phyloP scores from a whole-genome alignment of 306 rosid species.

The Luffa acutangula region DNA sequence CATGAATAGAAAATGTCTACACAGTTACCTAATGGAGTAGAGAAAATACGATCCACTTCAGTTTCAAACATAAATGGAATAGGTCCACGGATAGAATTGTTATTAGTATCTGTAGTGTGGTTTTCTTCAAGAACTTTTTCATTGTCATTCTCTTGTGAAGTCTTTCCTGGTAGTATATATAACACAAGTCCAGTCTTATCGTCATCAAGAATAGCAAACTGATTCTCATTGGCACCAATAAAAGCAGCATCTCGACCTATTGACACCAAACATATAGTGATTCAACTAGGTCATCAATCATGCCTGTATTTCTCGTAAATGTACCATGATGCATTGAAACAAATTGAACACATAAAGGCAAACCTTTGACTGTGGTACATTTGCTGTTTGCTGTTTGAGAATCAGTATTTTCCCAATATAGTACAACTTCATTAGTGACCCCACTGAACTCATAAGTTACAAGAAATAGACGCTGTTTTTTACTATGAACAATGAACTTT shows the following conservation, averaged over 20 bases:
- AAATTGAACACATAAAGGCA: constrained; percentile 11
- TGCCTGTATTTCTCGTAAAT: background rate
- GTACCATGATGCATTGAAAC: background rate
- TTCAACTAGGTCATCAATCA: background rate
- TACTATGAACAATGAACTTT: constrained; percentile 64
- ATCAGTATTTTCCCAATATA: constrained; percentile 75
- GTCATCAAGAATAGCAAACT: constrained; percentile 89
- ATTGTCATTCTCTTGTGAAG: constrained; percentile 51
- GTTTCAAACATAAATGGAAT: constrained; percentile 75
- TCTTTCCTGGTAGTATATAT: constrained; percentile 67
- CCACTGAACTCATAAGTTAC: constrained; percentile 77
- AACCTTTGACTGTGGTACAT: constrained; percentile 79
- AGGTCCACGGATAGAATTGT: constrained; percentile 50
- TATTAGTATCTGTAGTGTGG: constrained; percentile 36
- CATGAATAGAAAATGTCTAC: constrained; percentile 11
- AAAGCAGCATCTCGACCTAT: constrained; percentile 92
- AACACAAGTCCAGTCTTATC: constrained; percentile 84
- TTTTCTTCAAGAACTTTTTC: constrained; percentile 44
- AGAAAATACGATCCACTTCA: constrained; percentile 86
- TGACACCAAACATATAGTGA: constrained; percentile 20
- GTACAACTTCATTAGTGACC: constrained; percentile 60
- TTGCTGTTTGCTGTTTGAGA: constrained; percentile 46
- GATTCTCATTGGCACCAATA: constrained; percentile 85
- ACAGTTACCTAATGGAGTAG: constrained; percentile 81
- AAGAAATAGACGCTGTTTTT: constrained; percentile 70